phyloP scores from a whole-genome alignment of 2,329 filamentous ascomycete genomes.

The Aspergillus floridensis region DNA sequence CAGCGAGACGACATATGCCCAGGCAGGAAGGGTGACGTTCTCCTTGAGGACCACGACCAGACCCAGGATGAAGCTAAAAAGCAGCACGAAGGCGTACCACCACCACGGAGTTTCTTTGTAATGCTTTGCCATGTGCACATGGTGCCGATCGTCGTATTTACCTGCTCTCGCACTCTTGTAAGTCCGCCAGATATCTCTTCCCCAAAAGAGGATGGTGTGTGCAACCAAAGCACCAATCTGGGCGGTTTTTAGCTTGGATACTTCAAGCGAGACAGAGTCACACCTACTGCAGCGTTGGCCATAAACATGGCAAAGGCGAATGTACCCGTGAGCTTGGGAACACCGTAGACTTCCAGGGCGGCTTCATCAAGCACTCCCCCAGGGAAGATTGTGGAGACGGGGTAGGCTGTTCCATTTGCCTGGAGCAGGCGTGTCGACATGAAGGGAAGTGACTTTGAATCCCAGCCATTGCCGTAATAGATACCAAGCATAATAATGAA shows the following conservation, averaged over 20 bases:
- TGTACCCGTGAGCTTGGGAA: constrained; percentile 25
- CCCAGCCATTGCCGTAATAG: constrained; percentile 28
- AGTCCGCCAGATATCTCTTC: constrained; percentile 23
- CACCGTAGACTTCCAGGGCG: constrained; percentile 25
- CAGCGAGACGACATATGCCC: constrained; percentile 50
- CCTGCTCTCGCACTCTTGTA: constrained; percentile 22
- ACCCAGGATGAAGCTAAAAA: constrained; percentile 48
- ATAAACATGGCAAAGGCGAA: constrained; percentile 5
- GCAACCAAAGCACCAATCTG: constrained; percentile 29
- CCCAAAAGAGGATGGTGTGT: constrained; percentile 26
- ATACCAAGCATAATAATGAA: constrained; percentile 32
- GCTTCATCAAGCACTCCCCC: constrained; percentile 26
- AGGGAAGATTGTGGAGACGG: constrained; percentile 20
- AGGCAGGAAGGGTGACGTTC: constrained; percentile 48
- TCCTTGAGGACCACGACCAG: constrained; percentile 48
- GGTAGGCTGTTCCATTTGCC: constrained; percentile 25
- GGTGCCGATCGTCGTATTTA: constrained; percentile 22
- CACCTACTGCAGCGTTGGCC: constrained; percentile 6
- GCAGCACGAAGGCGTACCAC: constrained; percentile 48
- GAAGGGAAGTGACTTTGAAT: constrained; percentile 23
- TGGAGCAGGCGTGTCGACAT: constrained; percentile 34
- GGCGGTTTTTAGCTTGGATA: constrained; percentile 8
- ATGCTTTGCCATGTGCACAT: constrained; percentile 23
- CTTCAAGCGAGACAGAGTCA: neutral
- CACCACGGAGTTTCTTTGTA: constrained; percentile 39